phyloP scores from a whole-genome alignment of 257 asterid species.

The Penstemon davidsonii region DNA sequence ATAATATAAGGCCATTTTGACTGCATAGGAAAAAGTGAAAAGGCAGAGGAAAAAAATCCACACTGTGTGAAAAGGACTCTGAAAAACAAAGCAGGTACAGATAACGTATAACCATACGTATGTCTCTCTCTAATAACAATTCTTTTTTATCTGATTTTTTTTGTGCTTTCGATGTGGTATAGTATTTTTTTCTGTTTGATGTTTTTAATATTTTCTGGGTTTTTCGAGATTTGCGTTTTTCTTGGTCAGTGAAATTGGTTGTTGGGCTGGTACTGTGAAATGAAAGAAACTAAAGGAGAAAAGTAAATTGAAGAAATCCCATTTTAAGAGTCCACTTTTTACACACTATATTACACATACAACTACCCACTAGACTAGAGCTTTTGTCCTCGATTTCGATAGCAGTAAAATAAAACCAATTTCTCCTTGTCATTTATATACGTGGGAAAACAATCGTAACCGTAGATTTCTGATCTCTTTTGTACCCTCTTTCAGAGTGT shows the following conservation, averaged over 20 bases:
- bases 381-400: constrained; percentile 1
- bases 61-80: neutral
- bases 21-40: constrained; percentile 36
- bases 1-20: constrained; percentile 30
- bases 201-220: neutral
- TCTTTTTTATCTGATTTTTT: neutral
- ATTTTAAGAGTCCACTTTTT: constrained; percentile 22
- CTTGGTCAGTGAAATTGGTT: constrained; percentile 27
- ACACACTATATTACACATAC: constrained; percentile 27
- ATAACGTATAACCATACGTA: constrained; percentile 1
- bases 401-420: neutral
- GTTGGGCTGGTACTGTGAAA: constrained; percentile 23
- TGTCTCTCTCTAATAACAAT: neutral
- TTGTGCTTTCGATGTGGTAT: neutral
- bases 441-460: constrained; percentile 33
- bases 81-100: constrained; percentile 29
- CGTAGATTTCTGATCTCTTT: constrained; percentile 62
- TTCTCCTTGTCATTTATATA: constrained; percentile 35
- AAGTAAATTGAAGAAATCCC: neutral
- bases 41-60: constrained; percentile 4
- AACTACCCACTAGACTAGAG: constrained; percentile 15
- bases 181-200: neutral
- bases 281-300: neutral
- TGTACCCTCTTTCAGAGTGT: constrained; percentile 17
- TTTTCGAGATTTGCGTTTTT: constrained; percentile 47